Evolutionary conservation across 106 monocot genomes (phyloP).

Genomic region (Acorus gramineus): DNA sequence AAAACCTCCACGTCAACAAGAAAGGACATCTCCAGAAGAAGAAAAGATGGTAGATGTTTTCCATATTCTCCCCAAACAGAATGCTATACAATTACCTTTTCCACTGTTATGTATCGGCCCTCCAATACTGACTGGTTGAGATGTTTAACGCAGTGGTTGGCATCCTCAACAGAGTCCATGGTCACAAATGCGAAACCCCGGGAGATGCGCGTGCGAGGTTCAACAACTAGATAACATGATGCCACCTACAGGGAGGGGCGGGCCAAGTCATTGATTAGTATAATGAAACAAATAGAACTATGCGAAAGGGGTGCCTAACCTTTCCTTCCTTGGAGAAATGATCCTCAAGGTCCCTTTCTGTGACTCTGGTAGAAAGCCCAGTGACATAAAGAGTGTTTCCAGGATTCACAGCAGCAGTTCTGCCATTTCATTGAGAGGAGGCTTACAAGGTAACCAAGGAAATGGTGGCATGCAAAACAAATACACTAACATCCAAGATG

Average conservation of each 20-base stretch:
- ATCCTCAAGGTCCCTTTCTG: slow-evolving; percentile 68
- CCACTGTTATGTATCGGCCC: slow-evolving; percentile 80
- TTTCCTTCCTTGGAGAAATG: slow-evolving; percentile 92
- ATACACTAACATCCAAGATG: background rate
- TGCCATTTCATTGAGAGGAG: background rate
- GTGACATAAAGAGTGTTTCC: slow-evolving; percentile 94
- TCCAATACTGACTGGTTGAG: slow-evolving; percentile 77
- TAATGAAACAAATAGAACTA: too few relatives aligned
- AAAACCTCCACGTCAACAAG: slow-evolving; percentile 61
- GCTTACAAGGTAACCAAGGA: background rate
- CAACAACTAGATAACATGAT: slow-evolving; percentile 55
- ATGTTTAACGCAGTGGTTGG: slow-evolving; percentile 78
- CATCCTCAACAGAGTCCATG: slow-evolving; percentile 71
- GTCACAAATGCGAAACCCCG: slow-evolving; percentile 93
- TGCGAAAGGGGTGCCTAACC: slow-evolving; percentile 2
- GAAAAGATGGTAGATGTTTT: background rate
- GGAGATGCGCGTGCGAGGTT: slow-evolving; percentile 72
- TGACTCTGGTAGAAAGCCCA: slow-evolving; percentile 79
- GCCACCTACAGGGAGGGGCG: slow-evolving; percentile 27
- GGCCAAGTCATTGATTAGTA: background rate
- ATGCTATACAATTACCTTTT: slow-evolving; percentile 49
- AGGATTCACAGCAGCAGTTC: slow-evolving; percentile 32
- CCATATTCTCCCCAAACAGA: background rate
- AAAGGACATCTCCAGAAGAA: slow-evolving; percentile 4
- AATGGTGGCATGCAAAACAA: background rate